Evolutionary conservation across 2,329 filamentous ascomycete genomes (phyloP), one percentile per base, ranked within the genome.

Genomic region (Dissoconium aciculare): DNA sequence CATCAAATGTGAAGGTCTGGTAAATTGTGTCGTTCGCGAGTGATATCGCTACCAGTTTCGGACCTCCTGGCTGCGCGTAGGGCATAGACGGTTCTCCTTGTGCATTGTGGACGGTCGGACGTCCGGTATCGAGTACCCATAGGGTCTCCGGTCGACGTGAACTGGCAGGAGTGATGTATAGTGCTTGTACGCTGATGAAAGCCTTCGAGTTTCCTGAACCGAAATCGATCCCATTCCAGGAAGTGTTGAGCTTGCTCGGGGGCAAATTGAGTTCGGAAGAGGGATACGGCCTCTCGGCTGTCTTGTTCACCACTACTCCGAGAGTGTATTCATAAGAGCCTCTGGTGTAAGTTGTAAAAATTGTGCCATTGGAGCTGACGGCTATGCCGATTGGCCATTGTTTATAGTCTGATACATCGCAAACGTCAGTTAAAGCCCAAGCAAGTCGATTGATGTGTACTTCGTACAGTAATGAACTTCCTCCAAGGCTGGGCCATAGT

Each of bases 311-410:
- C 8, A 62, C 54, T 27, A 62, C 60, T 4, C 61, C 62, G 3
- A 66, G 51, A 1, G 61, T 67, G 41, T 62, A 66, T 5, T 46
- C 39, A 38, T 64, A 62, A 15, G 46, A 44, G 9, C 61, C 62
- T 5, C 62, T 56, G 3, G 61, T 64, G 41, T 63, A 64, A 26
- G 53, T 59, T 11, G 56, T 51, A 37, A 64, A 63, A 21, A 62
- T 46, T 6, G 59, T 49, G n/a, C 58, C 57, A 15, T 47, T 50
- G 10, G 51, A 57, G 1, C 58, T 59, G 2, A 60, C 52, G 11
- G 59, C 57, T 5, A 64, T 53, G 4, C 59, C 59, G 13, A 61
- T 61, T 1, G 59, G 59, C 59, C 56, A 62, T 41, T 62, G 56
- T 15, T 57, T 55, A 33, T 61, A 61, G 42, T 50, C 41, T 44